Evolutionary conservation across 169 alveolate genomes (phyloP).

Genomic region (Plasmodium fragile): DNA sequence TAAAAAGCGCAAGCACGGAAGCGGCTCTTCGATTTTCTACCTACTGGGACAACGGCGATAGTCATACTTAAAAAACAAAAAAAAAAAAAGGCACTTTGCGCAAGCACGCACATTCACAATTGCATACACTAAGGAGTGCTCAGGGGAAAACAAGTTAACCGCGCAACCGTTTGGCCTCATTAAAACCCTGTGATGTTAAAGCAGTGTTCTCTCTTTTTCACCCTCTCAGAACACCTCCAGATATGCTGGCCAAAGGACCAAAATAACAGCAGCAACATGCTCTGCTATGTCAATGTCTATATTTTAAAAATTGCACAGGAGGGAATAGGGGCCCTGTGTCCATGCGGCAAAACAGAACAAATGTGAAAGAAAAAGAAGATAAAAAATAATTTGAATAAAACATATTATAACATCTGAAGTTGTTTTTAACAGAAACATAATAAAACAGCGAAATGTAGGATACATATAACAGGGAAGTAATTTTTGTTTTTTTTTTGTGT

Average conservation of each 20-base stretch:
- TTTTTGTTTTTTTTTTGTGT: neutral
- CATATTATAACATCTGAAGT: constrained; percentile 7
- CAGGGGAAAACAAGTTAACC: neutral
- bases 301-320: constrained; percentile 17
- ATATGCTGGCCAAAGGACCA: constrained; percentile 67
- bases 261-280: constrained; percentile 59
- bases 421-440: constrained; percentile 31
- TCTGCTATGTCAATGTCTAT: constrained; percentile 58
- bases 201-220: neutral
- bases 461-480: neutral
- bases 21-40: constrained; percentile 67
- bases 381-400: constrained; percentile 22
- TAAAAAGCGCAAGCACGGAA: constrained; percentile 38
- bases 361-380: neutral
- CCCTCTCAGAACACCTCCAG: constrained; percentile 54
- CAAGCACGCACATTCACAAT: neutral
- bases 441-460: constrained; percentile 4
- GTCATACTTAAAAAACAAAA: constrained; percentile 25
- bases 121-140: neutral
- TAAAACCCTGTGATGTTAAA: neutral
- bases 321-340: neutral
- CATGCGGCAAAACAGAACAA: neutral
- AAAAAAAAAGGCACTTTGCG: neutral
- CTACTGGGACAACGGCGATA: constrained; percentile 68
- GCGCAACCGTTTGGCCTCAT: neutral